Evolutionary conservation across 2,329 filamentous ascomycete genomes (phyloP), one percentile per base, ranked within the genome.

Genomic region (Cadophora sp.): DNA sequence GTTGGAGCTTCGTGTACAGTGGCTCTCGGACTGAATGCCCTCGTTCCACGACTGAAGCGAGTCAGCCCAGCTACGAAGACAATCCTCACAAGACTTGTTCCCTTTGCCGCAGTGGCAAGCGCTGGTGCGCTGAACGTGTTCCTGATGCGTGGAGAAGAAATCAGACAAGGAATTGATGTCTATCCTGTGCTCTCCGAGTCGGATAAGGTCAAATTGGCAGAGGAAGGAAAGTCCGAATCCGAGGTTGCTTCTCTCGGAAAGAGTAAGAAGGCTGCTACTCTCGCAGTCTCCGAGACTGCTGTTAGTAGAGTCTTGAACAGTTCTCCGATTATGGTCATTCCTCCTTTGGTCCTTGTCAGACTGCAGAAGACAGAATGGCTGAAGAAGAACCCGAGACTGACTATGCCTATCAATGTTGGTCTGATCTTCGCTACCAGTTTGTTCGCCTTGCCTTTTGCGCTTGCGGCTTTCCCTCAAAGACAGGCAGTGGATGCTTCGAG

Each of bases 141-240:
- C 81, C 87, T 99, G 64, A 99, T 99, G 96, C 93, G 96, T 67
- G 91, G 93, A 70, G 95, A 97, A 80, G 96, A 99, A 82, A 98
- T 99, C 74, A 87, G 92, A 76, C 88, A 87, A 68, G 96, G 96
- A 62, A 99, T 99, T 76, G 93, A 98, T 79, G 89, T 99, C 45
- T 97, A 91, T 79, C 94, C 94, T 1, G 89, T 93, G 7, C 85
- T 94, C 13, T 90, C 89, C 1, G 89, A 89, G 4, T 84, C 84
- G 18, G 89, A 94, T 77, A 92, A 89, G 80, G 80, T 79, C 59
- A 83, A 84, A 77, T 79, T 87, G 50, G 79, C 80, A 56, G 79
- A 77, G 8, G 82, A 88, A 83, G 80, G 92, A 76, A 83, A 85
- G 74, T 85, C 86, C 4, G 89, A 89, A 72, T 85, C 85, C 24